Percentiles rank a stretch among this genome's conserved stretches.
Conservation (phyloP, 495 filamentous ascomycete species). For the Paragyromitra xinjiangensis region DNA sequence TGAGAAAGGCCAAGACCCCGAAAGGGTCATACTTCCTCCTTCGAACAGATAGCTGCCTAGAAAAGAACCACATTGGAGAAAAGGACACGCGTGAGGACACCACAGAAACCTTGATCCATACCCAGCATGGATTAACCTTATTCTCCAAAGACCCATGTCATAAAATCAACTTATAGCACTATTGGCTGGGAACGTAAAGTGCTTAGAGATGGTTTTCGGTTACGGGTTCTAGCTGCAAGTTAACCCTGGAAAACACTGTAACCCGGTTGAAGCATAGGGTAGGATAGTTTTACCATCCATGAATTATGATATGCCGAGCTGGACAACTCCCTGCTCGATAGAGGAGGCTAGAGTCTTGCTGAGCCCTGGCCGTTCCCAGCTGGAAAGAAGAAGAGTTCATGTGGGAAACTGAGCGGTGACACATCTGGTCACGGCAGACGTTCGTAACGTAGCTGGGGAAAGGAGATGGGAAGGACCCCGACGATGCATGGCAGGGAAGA, state of each 20-base stretch:
- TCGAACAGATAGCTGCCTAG: background rate
- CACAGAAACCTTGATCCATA: background rate
- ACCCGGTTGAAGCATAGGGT: background rate
- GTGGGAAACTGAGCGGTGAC: conserved; percentile 35
- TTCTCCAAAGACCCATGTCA: background rate
- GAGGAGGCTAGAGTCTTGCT: background rate
- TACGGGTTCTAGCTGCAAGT: background rate
- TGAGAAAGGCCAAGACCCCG: conserved; percentile 22
- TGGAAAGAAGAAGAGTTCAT: conserved; percentile 34
- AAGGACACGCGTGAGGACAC: background rate
- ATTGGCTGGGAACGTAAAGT: background rate
- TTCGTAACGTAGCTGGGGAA: background rate
- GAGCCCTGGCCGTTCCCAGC: conserved; percentile 18
- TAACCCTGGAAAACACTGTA: background rate
- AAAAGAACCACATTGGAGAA: background rate
- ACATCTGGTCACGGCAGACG: conserved; percentile 16
- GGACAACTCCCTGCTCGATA: background rate
- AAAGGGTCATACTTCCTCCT: conserved; percentile 22
- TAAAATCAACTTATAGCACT: background rate
- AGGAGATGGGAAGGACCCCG: background rate
- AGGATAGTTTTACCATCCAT: background rate
- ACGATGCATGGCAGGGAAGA: background rate
- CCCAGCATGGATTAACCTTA: background rate
- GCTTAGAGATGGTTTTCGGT: background rate
- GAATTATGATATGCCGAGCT: background rate